Base-by-base conservation (phyloP, 2,329 filamentous ascomycete species). In the Mycosphaerella arachidis region DNA sequence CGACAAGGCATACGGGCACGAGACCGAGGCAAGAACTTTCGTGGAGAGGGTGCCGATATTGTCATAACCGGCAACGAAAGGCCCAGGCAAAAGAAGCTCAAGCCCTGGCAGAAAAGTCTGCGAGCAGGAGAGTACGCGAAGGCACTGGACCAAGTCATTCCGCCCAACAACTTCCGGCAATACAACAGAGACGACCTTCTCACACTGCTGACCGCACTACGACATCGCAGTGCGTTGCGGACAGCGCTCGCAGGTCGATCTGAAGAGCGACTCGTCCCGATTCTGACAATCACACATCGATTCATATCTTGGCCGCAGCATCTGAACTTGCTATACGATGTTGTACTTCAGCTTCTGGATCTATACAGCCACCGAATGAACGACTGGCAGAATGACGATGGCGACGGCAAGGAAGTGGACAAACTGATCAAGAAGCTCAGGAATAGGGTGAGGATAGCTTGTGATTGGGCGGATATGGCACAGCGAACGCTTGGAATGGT, bases 401-500 rank as follows among this genome's bases (percentile, higher is more conserved):
- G 64, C 12, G 65, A 66, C 45, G 70, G 65, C 18, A 68, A 70
- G 53, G 66, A 67, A n/a, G 63, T 64, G 40, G 66, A 68, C 20
- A 63, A 90, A 72, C 83, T 97, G 58, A 86, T 90, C 62, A 81
- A 81, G 53, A 81, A 87, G 53, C 86, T 97, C 69, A 82, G 84
- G 67, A 81, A 80, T 53, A 81, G 87, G 43, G 93, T 97, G 20
- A 83, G 85, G 63, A 79, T 84, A 45, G 90, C 94, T 74, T 88
- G 92, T 10, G 91, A 95, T 74, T 86, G 88, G 70, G 90, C 91
- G 24, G 90, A 96, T 76, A 82, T 89, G 71, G 92, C 93, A 1
- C 87, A 85, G 67, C 86, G 89, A 76, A 92, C 91, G 10, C 84
- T 84, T 66, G 94, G 93, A 1, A 97, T 97, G 92, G 77, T 97